Conservation (phyloP, 352 stramenopile genomes). For the Elongisporangium anandrum region DNA sequence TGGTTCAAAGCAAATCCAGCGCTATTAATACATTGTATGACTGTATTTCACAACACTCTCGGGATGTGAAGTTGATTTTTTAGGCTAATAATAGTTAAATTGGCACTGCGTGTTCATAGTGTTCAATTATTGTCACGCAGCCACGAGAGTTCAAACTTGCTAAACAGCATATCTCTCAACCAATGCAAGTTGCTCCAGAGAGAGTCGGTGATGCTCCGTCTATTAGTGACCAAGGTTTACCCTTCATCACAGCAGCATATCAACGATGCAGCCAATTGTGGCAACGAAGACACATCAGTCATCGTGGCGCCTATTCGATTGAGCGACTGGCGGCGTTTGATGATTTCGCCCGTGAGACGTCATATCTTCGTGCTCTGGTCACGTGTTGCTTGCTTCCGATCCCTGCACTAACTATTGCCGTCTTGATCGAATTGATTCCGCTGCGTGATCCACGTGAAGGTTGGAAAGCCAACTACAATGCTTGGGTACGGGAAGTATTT, state of each 20-base stretch:
- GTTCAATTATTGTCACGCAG: too few species aligned
- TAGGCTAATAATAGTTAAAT: too few species aligned
- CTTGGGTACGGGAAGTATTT: slow-evolving; percentile 13
- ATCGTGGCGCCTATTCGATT: slow-evolving; percentile 18
- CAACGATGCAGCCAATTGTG: background rate
- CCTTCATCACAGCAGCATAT: background rate
- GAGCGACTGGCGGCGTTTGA: slow-evolving; percentile 16
- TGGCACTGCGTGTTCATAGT: too few species aligned
- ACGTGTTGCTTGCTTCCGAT: slow-evolving; percentile 9
- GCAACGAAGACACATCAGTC: slow-evolving; percentile 15
- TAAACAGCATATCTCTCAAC: too few species aligned
- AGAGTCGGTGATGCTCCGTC: background rate
- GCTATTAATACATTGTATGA: too few species aligned
- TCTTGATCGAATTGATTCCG: slow-evolving; percentile 12
- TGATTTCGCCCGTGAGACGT: slow-evolving; percentile 9
- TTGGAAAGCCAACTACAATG: slow-evolving; percentile 19
- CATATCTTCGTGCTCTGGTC: slow-evolving; percentile 2
- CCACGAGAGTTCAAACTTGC: too few species aligned
- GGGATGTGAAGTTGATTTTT: too few species aligned
- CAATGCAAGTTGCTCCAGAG: background rate
- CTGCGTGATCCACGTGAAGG: slow-evolving; percentile 14
- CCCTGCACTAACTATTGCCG: slow-evolving; percentile 8
- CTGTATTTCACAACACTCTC: too few species aligned
- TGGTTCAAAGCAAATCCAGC: too few species aligned
- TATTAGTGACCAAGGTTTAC: background rate